Conservation (phyloP, 1,284 basidiomycete species). For the Cerrena zonata region DNA sequence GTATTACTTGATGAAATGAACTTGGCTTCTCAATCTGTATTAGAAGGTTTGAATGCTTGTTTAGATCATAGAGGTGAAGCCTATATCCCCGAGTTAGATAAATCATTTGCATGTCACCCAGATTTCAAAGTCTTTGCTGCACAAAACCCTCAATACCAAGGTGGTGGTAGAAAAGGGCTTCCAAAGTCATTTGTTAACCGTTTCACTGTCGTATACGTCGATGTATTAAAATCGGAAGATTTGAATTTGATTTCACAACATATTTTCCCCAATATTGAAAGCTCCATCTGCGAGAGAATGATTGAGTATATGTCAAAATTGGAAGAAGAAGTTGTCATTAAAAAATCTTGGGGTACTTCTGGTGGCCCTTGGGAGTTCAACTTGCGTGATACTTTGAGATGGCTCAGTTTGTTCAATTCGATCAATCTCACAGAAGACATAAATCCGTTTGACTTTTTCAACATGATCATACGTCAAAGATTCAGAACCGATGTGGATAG, state of each 20-base stretch:
- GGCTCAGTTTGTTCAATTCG: conserved; percentile 64
- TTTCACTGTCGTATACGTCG: conserved; percentile 94
- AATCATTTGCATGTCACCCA: conserved; percentile 84
- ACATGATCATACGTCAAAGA: conserved; percentile 76
- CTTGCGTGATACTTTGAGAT: conserved; percentile 89
- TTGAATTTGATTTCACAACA: conserved; percentile 75
- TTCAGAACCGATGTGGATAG: conserved; percentile 77
- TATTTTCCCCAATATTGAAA: conserved; percentile 61
- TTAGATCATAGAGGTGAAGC: conserved; percentile 94
- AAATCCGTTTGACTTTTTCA: conserved; percentile 69
- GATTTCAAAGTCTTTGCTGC: conserved; percentile 95
- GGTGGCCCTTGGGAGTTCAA: conserved; percentile 99
- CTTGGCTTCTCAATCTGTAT: conserved; percentile 88
- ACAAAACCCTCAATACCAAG: conserved; percentile 94
- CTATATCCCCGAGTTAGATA: conserved; percentile 91
- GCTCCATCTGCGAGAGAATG: conserved; percentile 66
- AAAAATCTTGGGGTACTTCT: conserved; percentile 69
- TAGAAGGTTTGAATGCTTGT: conserved; percentile 96
- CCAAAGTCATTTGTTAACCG: conserved; percentile 97
- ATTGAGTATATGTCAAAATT: conserved; percentile 79
- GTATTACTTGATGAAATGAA: conserved; percentile 99
- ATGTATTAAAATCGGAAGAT: conserved; percentile 80
- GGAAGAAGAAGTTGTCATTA: conserved; percentile 65
- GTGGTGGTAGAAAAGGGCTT: conserved; percentile 94
- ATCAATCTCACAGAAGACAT: conserved; percentile 63